Evolutionary conservation across 2,329 filamentous ascomycete species (phyloP).

Genomic region (Phymatotrichopsis omnivora): DNA sequence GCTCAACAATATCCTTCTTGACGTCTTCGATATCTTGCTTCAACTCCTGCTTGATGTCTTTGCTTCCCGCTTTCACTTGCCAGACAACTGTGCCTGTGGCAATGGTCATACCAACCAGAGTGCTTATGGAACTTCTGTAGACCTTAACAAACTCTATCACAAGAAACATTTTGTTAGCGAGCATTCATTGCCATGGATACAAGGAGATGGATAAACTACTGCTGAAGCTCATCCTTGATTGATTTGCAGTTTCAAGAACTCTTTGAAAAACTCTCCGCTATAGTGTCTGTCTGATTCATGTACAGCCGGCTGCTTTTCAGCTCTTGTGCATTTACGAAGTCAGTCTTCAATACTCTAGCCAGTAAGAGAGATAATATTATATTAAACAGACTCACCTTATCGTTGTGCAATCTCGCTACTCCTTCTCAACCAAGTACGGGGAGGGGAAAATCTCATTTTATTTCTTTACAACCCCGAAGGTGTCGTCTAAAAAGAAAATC

Average conservation of each 20-base stretch:
- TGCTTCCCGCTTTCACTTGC: not conserved
- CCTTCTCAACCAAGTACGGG: too few species aligned
- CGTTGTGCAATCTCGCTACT: slow-evolving; percentile 5
- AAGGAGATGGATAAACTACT: slow-evolving; percentile 2
- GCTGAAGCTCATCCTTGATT: too few species aligned
- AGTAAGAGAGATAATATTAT: slow-evolving; percentile 1
- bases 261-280: too few species aligned
- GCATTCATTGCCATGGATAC: not conserved
- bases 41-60: not conserved
- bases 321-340: too few species aligned
- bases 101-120: not conserved
- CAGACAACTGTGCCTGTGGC: not conserved
- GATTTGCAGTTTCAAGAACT: too few species aligned
- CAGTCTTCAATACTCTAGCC: slow-evolving; percentile 5
- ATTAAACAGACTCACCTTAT: slow-evolving; percentile 5
- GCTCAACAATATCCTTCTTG: not conserved
- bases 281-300: too few species aligned
- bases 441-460: too few species aligned
- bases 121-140: not conserved
- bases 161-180: slow-evolving; percentile 6
- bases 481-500: too few species aligned
- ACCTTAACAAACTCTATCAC: not conserved
- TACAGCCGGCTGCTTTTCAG: too few species aligned
- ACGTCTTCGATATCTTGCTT: not conserved
- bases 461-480: too few species aligned